A percentile compares a stretch with the other conserved stretches of the same genome.
These are phyloP conservation scores for Endogone sp. DNA, from an alignment of 192 early-diverging fungal genomes.

Conservation along the genomic window DNA sequence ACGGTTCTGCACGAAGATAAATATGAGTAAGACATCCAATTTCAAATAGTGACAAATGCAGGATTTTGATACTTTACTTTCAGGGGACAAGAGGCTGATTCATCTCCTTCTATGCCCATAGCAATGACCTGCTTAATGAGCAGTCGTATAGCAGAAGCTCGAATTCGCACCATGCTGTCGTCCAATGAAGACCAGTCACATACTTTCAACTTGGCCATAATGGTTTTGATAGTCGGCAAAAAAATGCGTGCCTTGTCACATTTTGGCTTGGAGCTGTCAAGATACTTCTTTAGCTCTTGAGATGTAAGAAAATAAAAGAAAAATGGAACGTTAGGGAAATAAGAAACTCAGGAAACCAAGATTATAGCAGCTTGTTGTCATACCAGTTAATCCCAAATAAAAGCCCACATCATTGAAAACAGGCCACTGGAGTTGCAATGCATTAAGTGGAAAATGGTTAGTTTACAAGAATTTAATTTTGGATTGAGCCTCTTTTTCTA, in stretches of 20 bases:
- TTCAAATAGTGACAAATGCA: background rate
- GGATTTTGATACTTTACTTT: background rate
- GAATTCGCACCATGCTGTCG: conserved; percentile 6
- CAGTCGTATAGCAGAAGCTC: background rate
- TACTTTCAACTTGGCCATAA: background rate
- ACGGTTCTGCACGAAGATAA: background rate
- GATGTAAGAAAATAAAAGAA: too few species aligned
- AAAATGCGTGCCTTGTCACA: background rate
- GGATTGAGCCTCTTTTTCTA: too few species aligned
- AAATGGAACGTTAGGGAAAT: background rate
- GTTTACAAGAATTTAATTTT: too few species aligned
- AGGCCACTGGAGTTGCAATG: background rate
- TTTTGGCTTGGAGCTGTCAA: background rate
- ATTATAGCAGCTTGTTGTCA: too few species aligned
- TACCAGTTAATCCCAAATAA: background rate
- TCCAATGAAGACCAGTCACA: conserved; percentile 15
- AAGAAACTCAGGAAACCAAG: too few species aligned
- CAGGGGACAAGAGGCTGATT: background rate
- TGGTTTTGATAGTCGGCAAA: background rate
- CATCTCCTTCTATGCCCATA: conserved; percentile 5
- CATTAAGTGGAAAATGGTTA: background rate
- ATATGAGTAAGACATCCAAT: background rate
- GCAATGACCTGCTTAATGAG: background rate
- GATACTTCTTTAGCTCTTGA: background rate
- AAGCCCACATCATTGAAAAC: background rate